These are phyloP conservation scores for Calamus simplicifolius DNA, from an alignment of 176 grass and related monocot species.

Conservation along the genomic window DNA sequence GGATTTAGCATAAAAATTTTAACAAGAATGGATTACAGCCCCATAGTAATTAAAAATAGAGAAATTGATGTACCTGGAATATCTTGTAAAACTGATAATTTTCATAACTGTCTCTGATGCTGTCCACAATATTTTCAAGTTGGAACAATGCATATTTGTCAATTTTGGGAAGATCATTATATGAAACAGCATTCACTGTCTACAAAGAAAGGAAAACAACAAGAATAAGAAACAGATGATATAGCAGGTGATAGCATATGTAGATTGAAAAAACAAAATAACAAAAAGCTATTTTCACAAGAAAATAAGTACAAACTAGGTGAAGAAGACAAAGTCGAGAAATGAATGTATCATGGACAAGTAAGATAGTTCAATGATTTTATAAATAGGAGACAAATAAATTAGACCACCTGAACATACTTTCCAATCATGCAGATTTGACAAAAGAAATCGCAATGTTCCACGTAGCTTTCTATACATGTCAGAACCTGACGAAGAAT, in stretches of 20 bases:
- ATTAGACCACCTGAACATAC: conserved; percentile 37
- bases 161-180: conserved; percentile 78
- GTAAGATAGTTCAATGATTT: no score
- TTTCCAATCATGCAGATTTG: conserved; percentile 96
- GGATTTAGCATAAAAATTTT: no score
- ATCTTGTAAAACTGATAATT: conserved; percentile 92
- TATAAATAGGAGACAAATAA: conserved; percentile 17
- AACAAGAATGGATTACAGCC: no score
- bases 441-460: conserved; percentile 87
- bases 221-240: conserved; percentile 10
- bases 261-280: conserved; percentile 20
- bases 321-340: conserved; percentile 2
- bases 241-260: no score
- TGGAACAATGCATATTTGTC: conserved; percentile 92
- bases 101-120: conserved; percentile 83
- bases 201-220: conserved; percentile 22
- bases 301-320: neutral
- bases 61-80: conserved; percentile 53
- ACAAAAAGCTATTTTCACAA: neutral
- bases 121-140: conserved; percentile 72
- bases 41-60: no score
- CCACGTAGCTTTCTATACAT: conserved; percentile 93
- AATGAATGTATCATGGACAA: neutral
- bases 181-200: conserved; percentile 46
- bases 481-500: conserved; percentile 89